These are phyloP conservation scores for Colletotrichum filicis DNA, from an alignment of 2,329 filamentous ascomycete species.

Conservation along the genomic window DNA sequence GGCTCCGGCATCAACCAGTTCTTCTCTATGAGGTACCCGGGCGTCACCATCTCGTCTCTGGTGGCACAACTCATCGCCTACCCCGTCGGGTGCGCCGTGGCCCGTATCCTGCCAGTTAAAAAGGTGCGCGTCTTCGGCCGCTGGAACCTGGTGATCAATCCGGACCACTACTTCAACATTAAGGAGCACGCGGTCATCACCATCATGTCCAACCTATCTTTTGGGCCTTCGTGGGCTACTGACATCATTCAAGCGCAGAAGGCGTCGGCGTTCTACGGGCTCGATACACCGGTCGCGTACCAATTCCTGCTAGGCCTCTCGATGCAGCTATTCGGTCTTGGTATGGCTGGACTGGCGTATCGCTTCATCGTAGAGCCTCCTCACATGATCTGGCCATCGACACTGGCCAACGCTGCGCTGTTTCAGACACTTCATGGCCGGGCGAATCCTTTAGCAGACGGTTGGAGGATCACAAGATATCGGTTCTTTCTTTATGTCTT, in stretches of 20 bases:
- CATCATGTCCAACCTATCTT: constrained; percentile 63
- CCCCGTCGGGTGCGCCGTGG: constrained; percentile 48
- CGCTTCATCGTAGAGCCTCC: constrained; percentile 57
- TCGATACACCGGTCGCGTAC: constrained; percentile 50
- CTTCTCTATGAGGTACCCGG: constrained; percentile 49
- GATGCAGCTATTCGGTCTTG: constrained; percentile 60
- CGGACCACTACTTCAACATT: constrained; percentile 58
- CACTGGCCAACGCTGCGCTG: constrained; percentile 54
- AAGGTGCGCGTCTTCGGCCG: constrained; percentile 44
- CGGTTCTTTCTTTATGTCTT: constrained; percentile 51
- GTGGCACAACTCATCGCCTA: constrained; percentile 51
- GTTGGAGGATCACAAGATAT: constrained; percentile 48
- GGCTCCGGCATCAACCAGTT: constrained; percentile 49
- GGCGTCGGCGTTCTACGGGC: constrained; percentile 56
- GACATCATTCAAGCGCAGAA: constrained; percentile 55
- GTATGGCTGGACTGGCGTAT: constrained; percentile 53
- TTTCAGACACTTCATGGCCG: constrained; percentile 54
- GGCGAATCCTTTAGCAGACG: constrained; percentile 48
- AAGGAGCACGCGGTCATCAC: constrained; percentile 65
- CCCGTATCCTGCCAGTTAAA: constrained; percentile 45
- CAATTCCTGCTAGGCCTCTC: constrained; percentile 56
- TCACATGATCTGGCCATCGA: constrained; percentile 59
- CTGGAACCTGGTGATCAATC: constrained; percentile 53
- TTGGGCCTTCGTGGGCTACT: constrained; percentile 52
- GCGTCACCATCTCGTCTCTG: constrained; percentile 48